A percentile compares a stretch with the other conserved stretches of the same genome.
phyloP scores from a whole-genome alignment of 805 yeast species.

The Isabelozyma pseudorhagii region DNA sequence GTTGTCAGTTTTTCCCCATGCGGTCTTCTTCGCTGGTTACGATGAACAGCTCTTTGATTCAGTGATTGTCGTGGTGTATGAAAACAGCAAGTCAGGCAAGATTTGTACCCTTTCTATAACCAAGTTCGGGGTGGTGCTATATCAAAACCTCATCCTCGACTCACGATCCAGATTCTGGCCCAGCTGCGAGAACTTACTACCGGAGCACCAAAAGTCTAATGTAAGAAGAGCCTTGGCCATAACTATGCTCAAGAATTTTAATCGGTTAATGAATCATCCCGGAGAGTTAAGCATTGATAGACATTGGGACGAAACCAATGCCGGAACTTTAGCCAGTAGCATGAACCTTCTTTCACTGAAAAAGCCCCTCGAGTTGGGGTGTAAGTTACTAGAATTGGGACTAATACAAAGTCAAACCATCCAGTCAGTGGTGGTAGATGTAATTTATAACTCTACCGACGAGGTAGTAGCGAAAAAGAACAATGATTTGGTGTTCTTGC shows the following conservation, averaged over 20 bases:
- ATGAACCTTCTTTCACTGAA: constrained; percentile 54
- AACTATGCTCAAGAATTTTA: constrained; percentile 63
- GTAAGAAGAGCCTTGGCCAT: constrained; percentile 78
- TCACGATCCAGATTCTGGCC: constrained; percentile 68
- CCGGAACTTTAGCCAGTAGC: constrained; percentile 72
- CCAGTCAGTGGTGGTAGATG: constrained; percentile 63
- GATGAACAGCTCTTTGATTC: constrained; percentile 52
- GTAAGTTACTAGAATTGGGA: constrained; percentile 54
- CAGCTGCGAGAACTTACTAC: constrained; percentile 67
- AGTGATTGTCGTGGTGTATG: constrained; percentile 48
- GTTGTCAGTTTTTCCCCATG: constrained; percentile 41
- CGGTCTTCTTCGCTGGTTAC: constrained; percentile 51
- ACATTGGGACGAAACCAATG: constrained; percentile 71
- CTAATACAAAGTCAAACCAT: constrained; percentile 49
- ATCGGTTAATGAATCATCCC: constrained; percentile 45
- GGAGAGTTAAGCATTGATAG: constrained; percentile 38
- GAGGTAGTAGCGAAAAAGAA: constrained; percentile 54
- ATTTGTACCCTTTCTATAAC: constrained; percentile 57
- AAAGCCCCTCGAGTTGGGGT: constrained; percentile 58
- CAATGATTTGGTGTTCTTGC: constrained; percentile 67
- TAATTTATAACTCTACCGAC: constrained; percentile 50
- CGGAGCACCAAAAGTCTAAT: constrained; percentile 47
- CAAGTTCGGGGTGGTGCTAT: constrained; percentile 63
- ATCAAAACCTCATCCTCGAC: constrained; percentile 55
- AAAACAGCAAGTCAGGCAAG: constrained; percentile 41